Evolutionary conservation across 2,329 filamentous ascomycete genomes (phyloP).

Genomic region (Verticillium nubilum): DNA sequence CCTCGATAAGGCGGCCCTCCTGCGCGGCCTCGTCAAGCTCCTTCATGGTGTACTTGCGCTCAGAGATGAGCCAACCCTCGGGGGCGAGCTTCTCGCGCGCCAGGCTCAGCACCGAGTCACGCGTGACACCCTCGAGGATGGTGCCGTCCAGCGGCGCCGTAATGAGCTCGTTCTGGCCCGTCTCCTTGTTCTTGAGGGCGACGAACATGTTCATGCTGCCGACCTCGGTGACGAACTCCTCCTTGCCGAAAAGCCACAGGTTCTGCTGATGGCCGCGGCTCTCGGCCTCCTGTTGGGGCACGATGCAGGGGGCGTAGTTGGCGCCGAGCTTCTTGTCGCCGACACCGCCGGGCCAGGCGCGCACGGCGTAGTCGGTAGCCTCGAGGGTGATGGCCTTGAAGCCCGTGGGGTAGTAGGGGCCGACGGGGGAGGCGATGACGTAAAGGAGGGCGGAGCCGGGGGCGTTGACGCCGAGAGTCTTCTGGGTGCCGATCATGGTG

Average conservation of each 20-base stretch:
- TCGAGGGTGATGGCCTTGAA: slow-evolving; percentile 97
- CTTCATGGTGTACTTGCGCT: slow-evolving; percentile 89
- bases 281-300: slow-evolving; percentile 91
- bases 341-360: slow-evolving; percentile 95
- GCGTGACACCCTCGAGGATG: slow-evolving; percentile 89
- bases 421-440: slow-evolving; percentile 93
- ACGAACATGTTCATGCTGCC: slow-evolving; percentile 99
- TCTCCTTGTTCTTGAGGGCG: slow-evolving; percentile 77
- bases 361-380: slow-evolving; percentile 93
- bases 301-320: slow-evolving; percentile 98
- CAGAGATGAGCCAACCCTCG: slow-evolving; percentile 81
- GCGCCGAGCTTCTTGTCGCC: slow-evolving; percentile 98
- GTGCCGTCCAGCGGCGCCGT: slow-evolving; percentile 97
- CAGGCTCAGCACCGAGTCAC: slow-evolving; percentile 83
- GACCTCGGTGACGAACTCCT: slow-evolving; percentile 94
- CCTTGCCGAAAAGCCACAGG: slow-evolving; percentile 92
- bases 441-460: slow-evolving; percentile 88
- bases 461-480: slow-evolving; percentile 86
- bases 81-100: slow-evolving; percentile 77
- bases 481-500: slow-evolving; percentile 95
- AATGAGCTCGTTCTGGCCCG: slow-evolving; percentile 84
- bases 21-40: slow-evolving; percentile 75
- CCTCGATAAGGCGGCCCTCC: slow-evolving; percentile 84
- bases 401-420: slow-evolving; percentile 95
- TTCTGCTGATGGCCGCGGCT: slow-evolving; percentile 96